Base-by-base conservation (phyloP, 805 yeast species). In the Wickerhamomyces alni region DNA sequence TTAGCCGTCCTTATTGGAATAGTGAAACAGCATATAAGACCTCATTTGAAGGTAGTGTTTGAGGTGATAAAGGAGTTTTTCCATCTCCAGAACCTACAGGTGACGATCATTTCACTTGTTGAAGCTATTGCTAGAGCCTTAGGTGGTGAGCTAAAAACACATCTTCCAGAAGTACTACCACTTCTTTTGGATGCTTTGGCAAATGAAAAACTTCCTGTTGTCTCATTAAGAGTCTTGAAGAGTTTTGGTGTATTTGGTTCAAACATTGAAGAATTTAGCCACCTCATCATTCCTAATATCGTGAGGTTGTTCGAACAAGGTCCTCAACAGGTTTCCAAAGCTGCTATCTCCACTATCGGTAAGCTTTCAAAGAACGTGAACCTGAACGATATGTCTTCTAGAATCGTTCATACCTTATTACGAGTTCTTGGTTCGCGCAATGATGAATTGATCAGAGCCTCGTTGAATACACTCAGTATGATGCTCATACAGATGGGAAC, bases 131-230 rank as follows among this genome's bases (percentile, higher is more conserved):
- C 96, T 0, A 76, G 74, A 38, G 88, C 97, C 0, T 66, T 93
- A 36, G 95, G 87, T 41, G 94, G 95, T 8, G 99, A 93, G 55
- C 93, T 93, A 66, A 93, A 87, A 51, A 70, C 81, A 58, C 82
- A 82, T 55, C 67, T 93, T 43, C 85, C 96, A 1, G 78, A 78
- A 19, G 76, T 93, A 2, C 69, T 93, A 31, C 86, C 93, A 0
- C 65, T 86, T 31, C 69, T 93, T 54, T 65, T 93, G 33, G 80
- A 81, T 36, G 82, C 87, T 5, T 67, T 93, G 36, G 94, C 86
- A 39, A 77, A 76, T 38, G 93, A 82, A 43, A 78, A 73, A 42
- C 72, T 87, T 0, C 69, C 71, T 1, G 77, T 77, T 26, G 77
- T 85, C 0, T 74, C 91, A 0, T 63, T 82, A 22, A 80, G 85